These are phyloP conservation scores for Trametes villosa DNA, from an alignment of 768 basidiomycete genomes.

Conservation along the genomic window DNA sequence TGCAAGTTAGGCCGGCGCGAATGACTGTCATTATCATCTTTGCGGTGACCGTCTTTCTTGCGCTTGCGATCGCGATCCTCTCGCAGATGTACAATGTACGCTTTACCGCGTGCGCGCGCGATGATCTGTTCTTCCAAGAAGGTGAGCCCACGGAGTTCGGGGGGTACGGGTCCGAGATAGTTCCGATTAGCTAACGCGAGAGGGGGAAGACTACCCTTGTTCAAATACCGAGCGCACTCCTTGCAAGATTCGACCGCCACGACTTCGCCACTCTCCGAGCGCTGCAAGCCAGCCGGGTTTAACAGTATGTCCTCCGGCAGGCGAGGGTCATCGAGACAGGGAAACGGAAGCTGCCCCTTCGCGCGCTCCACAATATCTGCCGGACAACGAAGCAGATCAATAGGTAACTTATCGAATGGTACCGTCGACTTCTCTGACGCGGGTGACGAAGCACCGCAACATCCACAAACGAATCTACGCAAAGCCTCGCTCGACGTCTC, in stretches of 20 bases:
- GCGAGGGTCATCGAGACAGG: background rate
- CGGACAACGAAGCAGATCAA: background rate
- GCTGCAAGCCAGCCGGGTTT: background rate
- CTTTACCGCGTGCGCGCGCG: background rate
- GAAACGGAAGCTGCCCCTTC: background rate
- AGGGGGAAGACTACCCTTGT: background rate
- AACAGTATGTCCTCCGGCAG: background rate
- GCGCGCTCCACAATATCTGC: background rate
- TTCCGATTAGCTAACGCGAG: background rate
- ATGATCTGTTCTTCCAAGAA: background rate
- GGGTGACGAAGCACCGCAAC: background rate
- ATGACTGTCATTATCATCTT: background rate
- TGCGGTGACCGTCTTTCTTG: background rate
- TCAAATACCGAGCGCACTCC: background rate
- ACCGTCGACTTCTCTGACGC: background rate
- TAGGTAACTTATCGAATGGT: background rate
- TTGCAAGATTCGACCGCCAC: background rate
- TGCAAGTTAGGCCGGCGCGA: constrained; percentile 26
- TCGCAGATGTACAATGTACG: background rate
- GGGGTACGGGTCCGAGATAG: background rate
- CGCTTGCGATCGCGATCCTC: background rate
- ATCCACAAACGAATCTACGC: background rate
- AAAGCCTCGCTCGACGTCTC: background rate
- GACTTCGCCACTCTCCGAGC: background rate
- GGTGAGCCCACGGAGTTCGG: background rate